Base-by-base conservation (phyloP, 108 stramenopile genomes). In the Skeletonema potamos region DNA sequence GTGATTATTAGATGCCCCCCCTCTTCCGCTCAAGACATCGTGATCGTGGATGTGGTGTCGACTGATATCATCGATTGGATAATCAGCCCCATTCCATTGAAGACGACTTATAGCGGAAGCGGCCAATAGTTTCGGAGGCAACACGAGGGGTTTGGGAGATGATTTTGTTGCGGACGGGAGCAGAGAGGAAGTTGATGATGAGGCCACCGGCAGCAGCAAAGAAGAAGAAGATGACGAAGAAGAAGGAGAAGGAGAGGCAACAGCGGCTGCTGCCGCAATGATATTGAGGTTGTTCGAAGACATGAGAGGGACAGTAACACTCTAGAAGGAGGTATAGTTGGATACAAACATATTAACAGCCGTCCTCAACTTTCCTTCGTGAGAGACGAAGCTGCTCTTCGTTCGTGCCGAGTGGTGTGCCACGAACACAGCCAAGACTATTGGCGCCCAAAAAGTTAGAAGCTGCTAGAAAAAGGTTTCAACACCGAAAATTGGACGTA, bases 21-120 rank as follows among this genome's bases (percentile, higher is more conserved):
- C 91, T 27, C 91, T 82, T 36, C 91, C 91, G 54, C 87, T 87
- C 32, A 92, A 72, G 37, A 85, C 75, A 51, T 87, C 84, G 36
- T 63, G 74, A 9, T 66, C 82, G 36, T 63, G 74, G 8, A 69
- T 56, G 41, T 36, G 22, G 26, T 33, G 7, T 51, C 8, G 9
- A 22, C 5, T 51, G 48, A 51, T 51, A 1, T 20, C 48, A 22
- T 51, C 22, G 5, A 51, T 22, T 51, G 6, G 17, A 7, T 51
- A 51, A 51, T 20, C 48, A n/a, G 39, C 2, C 15, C 39, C 39
- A 24, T 51, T 51, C 48, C 48, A 51, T 51, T 51, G 20, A 22
- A 22, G 48, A 22, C 15, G 48, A 51, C 6, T 7, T 18, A 22
- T 51, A 22, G 34, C 34, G 4, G 48, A 22, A 22, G 48, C 48